Base-by-base conservation (phyloP, 108 stramenopile species). In the Parietichytrium sp. region DNA sequence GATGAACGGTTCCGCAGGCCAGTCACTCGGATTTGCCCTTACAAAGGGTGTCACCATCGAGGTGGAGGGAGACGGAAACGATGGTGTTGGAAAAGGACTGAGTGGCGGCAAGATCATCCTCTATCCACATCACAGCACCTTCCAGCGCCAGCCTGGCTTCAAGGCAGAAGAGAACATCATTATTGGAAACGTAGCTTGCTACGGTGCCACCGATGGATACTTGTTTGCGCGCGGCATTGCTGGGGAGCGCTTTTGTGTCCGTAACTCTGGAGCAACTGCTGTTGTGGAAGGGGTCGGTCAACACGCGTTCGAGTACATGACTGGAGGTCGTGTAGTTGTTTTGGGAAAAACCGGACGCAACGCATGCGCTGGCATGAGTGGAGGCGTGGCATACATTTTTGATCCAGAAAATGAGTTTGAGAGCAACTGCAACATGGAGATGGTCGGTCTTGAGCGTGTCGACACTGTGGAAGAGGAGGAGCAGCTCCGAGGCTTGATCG, bases 271-370 rank as follows among this genome's bases (percentile, higher is more conserved):
- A 30, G 97, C 96, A 13, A 82, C 94, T 54, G 95, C 96, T 8
- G 96, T 98, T 47, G 95, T 96, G 29, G 98, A 98, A 83, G 98
- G 98, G 31, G 91, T 93, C 49, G 98, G 98, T 61, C 96, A 97
- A 85, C 98, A 98, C 85, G 95, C 96, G 36, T 94, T 93, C 53
- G 98, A 98, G 89, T 98, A 98, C 92, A 98, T 98, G 98, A 98
- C 98, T 29, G 96, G 96, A 51, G 96, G 96, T 61, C 80, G 90
- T 48, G 90, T 97, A 55, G 94, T 97, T 23, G 92, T 93, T 53
- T 90, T 97, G 49, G 98, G 96, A 49, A 88, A 91, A 36, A 96
- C 96, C 18, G 98, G 98, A 51, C 92, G 96, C 55, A 98, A 98
- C 92, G 96, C 96, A 85, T 96, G 94, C 81, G 98, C 98, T 29